These are phyloP conservation scores for Carallia pectinifolia DNA, from an alignment of 345 rosid genomes.

Conservation along the genomic window DNA sequence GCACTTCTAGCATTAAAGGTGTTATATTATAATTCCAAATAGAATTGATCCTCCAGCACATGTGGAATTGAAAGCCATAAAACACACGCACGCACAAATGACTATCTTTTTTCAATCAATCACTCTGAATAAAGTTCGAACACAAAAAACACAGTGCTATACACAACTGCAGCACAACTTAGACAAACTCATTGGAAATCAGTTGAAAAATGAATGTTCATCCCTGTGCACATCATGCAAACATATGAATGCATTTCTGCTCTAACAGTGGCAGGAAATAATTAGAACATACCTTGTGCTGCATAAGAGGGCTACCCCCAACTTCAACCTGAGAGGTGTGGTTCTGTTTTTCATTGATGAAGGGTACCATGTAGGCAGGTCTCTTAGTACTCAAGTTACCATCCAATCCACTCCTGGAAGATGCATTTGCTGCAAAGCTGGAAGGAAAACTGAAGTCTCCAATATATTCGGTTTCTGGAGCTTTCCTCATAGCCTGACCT, in stretches of 20 bases:
- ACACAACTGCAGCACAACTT: too few relatives aligned
- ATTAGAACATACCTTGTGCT: slow-evolving; percentile 46
- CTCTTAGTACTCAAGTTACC: slow-evolving; percentile 32
- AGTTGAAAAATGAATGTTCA: neutral
- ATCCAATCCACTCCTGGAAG: slow-evolving; percentile 31
- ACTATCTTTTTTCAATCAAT: too few relatives aligned
- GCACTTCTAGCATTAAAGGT: too few relatives aligned
- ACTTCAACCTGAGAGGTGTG: slow-evolving; percentile 30
- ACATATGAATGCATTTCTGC: neutral
- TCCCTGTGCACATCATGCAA: neutral
- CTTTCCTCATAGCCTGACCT: slow-evolving; percentile 36
- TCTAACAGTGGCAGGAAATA: slow-evolving; percentile 10
- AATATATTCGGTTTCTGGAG: slow-evolving; percentile 30
- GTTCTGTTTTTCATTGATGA: slow-evolving; percentile 38
- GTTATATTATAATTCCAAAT: too few relatives aligned
- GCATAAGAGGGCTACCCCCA: slow-evolving; percentile 32
- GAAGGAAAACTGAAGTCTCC: slow-evolving; percentile 36
- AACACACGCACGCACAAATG: too few relatives aligned
- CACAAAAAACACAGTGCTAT: neutral
- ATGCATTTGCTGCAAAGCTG: slow-evolving; percentile 34
- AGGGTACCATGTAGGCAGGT: slow-evolving; percentile 23
- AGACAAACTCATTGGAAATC: neutral
- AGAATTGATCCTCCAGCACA: too few relatives aligned
- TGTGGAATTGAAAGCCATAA: too few relatives aligned
- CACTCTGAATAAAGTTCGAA: too few relatives aligned